Evolutionary conservation across 306 rosid genomes (phyloP), one percentile per base, ranked within the genome.

Genomic region (Sesbania bispinosa): DNA sequence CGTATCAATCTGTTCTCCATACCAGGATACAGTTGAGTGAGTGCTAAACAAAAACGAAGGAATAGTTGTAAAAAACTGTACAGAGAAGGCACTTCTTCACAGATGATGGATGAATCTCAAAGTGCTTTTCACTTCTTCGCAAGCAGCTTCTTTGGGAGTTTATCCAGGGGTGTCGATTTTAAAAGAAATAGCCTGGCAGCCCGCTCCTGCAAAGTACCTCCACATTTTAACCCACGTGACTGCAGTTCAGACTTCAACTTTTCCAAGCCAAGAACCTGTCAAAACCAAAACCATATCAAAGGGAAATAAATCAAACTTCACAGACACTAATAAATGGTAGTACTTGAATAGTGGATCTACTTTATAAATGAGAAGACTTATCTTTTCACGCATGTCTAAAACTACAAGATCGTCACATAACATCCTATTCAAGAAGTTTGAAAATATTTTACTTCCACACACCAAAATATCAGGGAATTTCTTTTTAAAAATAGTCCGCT

Each of bases 131-230:
- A 92, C 78, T 89, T 89, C 79, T 83, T 92, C 1, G 96, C 96
- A 32, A 90, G 83, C 55, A 92, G 77, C 82, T 95, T 95, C 81
- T 85, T 95, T 1, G 97, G 97, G 81, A 92, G 75, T 74, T 92
- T 85, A 21, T 89, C 90, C 70, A 85, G 58, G 0, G 97, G 88
- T 4, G 92, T 89, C 3, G 90, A 80, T 76, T 95, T 95, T 27
- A 95, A 83, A 60, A 95, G 81, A 83, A 89, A 95, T 72, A 95
- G 96, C 84, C 99, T 86, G 11, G 90, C 90, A 42, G 96, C 96
- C 10, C 96, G 97, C 86, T 92, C 97, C 63, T 83, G 85, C 77
- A 92, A 62, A 20, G 97, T 86, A 29, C 99, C 99, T 27, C 99
- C 99, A 29, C 96, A 95, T 83, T 95, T 95, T 30, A 95, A 69